Conservation (phyloP, 164 flowering plant genomes). For the Vitis rotundifolia region DNA sequence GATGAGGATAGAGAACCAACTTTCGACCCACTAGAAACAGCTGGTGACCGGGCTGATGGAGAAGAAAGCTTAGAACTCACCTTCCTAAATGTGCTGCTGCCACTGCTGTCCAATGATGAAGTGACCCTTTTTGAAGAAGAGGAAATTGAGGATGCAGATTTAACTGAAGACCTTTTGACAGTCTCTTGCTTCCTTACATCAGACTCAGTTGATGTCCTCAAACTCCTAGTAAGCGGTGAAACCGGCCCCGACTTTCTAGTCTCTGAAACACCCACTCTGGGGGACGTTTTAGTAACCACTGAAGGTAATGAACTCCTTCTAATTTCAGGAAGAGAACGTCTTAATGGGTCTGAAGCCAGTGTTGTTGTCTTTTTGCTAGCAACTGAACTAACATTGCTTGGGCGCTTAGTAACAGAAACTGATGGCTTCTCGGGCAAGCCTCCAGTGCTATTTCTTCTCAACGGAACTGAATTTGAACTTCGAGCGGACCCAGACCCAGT, state of each 20-base stretch:
- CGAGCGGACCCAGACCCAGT: conserved; percentile 21
- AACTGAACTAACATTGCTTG: conserved; percentile 16
- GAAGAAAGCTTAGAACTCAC: conserved; percentile 53
- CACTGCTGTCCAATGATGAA: conserved; percentile 63
- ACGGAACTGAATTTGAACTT: conserved; percentile 41
- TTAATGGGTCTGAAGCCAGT: conserved; percentile 39
- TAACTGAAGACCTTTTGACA: conserved; percentile 37
- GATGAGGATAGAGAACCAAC: conserved; percentile 57
- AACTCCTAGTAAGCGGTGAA: conserved; percentile 43
- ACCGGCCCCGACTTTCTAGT: conserved; percentile 47
- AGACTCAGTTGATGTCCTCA: conserved; percentile 43
- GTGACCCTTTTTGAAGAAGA: conserved; percentile 46
- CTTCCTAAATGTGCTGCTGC: conserved; percentile 52
- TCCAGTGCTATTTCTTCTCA: conserved; percentile 87
- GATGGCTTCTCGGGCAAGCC: conserved; percentile 56
- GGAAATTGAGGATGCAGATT: conserved; percentile 50
- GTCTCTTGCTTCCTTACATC: conserved; percentile 42
- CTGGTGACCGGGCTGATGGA: conserved; percentile 55
- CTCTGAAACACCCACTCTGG: conserved; percentile 31
- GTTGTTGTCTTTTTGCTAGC: conserved; percentile 29
- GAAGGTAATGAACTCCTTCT: conserved; percentile 65
- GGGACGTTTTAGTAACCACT: conserved; percentile 29
- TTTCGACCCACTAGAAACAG: conserved; percentile 59
- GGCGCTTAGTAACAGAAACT: conserved; percentile 21
- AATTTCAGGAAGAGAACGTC: conserved; percentile 54